A percentile compares a stretch with the other conserved stretches of the same genome.
These are phyloP conservation scores for Calonectria pseudoturangicola DNA, from an alignment of 2,329 filamentous ascomycete species.

Conservation along the genomic window DNA sequence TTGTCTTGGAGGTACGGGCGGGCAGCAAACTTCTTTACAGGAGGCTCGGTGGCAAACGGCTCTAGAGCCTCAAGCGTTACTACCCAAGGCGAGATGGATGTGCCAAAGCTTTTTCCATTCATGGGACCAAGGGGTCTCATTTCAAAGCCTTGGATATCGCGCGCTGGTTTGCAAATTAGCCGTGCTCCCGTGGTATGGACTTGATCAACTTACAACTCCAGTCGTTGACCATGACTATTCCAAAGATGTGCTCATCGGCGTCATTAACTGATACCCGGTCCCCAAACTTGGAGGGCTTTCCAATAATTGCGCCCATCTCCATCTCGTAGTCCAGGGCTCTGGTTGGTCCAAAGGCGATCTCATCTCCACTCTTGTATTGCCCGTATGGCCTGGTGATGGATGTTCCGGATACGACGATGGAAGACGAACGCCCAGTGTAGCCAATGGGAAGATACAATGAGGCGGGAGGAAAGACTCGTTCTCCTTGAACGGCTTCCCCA, in stretches of 20 bases:
- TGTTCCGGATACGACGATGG: constrained; percentile 69
- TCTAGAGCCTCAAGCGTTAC: constrained; percentile 76
- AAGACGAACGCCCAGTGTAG: constrained; percentile 73
- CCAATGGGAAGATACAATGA: constrained; percentile 70
- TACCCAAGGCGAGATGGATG: constrained; percentile 77
- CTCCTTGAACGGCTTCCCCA: constrained; percentile 62
- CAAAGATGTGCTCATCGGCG: constrained; percentile 77
- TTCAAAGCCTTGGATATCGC: constrained; percentile 78
- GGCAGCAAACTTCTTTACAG: constrained; percentile 21
- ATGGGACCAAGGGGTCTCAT: constrained; percentile 78
- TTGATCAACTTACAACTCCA: constrained; percentile 71
- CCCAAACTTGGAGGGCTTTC: constrained; percentile 62
- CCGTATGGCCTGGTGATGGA: constrained; percentile 68
- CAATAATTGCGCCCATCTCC: constrained; percentile 67
- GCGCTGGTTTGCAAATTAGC: constrained; percentile 58
- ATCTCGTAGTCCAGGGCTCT: constrained; percentile 64
- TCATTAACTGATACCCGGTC: constrained; percentile 64
- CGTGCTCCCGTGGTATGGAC: constrained; percentile 20
- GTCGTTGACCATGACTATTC: constrained; percentile 77
- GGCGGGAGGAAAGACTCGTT: constrained; percentile 63
- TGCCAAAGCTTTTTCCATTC: constrained; percentile 77
- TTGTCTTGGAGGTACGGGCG: constrained; percentile 55
- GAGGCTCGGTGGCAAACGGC: constrained; percentile 66
- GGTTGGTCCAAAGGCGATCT: constrained; percentile 55
- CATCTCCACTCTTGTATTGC: constrained; percentile 58